Evolutionary conservation across 768 basidiomycete species (phyloP), one percentile per base, ranked within the genome.

Genomic region (Cystofilobasidium capitatum): DNA sequence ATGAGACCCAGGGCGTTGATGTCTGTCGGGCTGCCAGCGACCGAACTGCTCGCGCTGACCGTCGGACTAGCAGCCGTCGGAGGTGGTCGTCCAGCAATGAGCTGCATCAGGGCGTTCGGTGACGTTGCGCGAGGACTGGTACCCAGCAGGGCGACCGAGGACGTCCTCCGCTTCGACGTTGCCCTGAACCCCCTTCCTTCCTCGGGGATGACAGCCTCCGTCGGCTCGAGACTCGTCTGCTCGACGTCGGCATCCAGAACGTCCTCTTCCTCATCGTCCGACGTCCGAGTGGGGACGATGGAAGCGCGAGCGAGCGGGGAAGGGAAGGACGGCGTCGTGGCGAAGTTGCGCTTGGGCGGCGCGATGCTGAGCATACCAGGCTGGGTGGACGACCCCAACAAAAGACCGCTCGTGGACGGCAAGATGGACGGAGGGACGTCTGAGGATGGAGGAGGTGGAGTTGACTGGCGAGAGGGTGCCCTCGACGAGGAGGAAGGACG

Each of bases 281-380:
- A 62, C 4, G 24, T 24, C 29, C 45, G 24, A 7, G 42, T 58
- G 1, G 68, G 68, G 0, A 69, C 68, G 61, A 69, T 69, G 13
- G 68, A 69, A 29, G 68, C 62, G n/a, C 68, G 44, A 16, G 68
- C 62, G 1, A 69, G 49, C 10, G 68, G 68, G 3, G 62, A 64
- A 20, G 68, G 68, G 44, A 69, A 64, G 22, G 62, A 64, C 17
- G 68, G 68, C 7, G 68, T 63, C 5, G 68, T 49, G 12, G 58
- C 62, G 36, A 69, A 69, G n/a, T 39, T 58, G n/a, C 68, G 57
- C 40, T 63, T 59, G 7, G 68, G 63, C 8, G 68, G 68, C n/a
- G 62, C 68, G 39, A 61, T 68, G 29, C 51, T 60, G 26, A 66
- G 65, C 51, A 55, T 55, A 17, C 51, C 51, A n/a, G n/a, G n/a